A percentile compares a stretch with the other conserved stretches of the same genome.
Conservation (phyloP, 192 early-diverging fungal species). For the Coemansia sp. region DNA sequence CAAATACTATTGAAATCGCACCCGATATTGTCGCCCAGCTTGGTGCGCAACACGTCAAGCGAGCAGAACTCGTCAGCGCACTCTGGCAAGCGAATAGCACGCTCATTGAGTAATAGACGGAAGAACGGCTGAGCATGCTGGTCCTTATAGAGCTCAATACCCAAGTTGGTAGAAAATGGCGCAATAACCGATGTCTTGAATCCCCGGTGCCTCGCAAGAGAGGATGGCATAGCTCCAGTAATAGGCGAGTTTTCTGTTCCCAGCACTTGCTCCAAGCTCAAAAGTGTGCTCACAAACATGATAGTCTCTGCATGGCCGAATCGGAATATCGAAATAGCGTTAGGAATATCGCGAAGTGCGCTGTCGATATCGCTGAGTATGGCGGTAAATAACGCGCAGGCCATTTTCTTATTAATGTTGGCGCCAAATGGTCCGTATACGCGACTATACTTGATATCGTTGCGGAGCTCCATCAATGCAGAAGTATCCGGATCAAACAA, state of each 20-base stretch:
- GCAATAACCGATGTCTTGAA: constrained; percentile 31
- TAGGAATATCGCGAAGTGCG: constrained; percentile 6
- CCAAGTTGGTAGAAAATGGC: constrained; percentile 45
- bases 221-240: constrained; percentile 31
- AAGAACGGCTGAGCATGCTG: constrained; percentile 19
- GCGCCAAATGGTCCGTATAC: constrained; percentile 41
- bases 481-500: constrained; percentile 28
- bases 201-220: constrained; percentile 15
- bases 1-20: constrained; percentile 38
- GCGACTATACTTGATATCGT: constrained; percentile 44
- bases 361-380: constrained; percentile 24
- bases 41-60: constrained; percentile 29
- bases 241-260: constrained; percentile 23
- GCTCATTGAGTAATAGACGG: constrained; percentile 44
- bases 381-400: constrained; percentile 35
- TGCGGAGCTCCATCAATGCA: constrained; percentile 39
- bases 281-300: constrained; percentile 44
- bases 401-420: constrained; percentile 31
- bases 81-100: constrained; percentile 13
- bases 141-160: constrained; percentile 37
- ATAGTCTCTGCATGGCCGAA: constrained; percentile 54
- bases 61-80: constrained; percentile 31
- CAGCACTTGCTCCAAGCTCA: constrained; percentile 30
- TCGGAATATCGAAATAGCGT: constrained; percentile 36
- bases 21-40: constrained; percentile 24